Conservation (phyloP, 2,329 filamentous ascomycete genomes). For the Colletotrichum truncatum region DNA sequence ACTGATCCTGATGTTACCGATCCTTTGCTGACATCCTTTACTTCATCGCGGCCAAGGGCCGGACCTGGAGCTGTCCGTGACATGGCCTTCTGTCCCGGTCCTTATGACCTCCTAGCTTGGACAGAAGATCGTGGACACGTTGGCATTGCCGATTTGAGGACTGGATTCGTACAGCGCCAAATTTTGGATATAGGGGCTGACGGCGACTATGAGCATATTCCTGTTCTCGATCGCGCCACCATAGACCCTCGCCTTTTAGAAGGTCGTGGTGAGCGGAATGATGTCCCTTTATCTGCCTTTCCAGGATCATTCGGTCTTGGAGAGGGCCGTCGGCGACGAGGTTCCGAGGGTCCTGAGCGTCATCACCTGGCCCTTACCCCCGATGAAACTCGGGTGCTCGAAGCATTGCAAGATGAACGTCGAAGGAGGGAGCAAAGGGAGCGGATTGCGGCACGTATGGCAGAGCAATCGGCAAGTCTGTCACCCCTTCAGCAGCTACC, state of each 20-base stretch:
- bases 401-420: conserved; percentile 64
- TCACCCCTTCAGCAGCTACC: neutral
- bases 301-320: conserved; percentile 45
- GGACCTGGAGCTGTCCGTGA: conserved; percentile 83
- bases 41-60: conserved; percentile 77
- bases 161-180: conserved; percentile 73
- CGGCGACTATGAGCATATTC: conserved; percentile 64
- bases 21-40: conserved; percentile 78
- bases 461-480: conserved; percentile 23
- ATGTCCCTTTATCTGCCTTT: conserved; percentile 39
- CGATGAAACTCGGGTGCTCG: conserved; percentile 65
- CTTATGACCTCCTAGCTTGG: conserved; percentile 92
- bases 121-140: conserved; percentile 85
- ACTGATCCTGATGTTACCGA: conserved; percentile 54
- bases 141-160: conserved; percentile 77
- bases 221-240: conserved; percentile 63
- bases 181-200: conserved; percentile 71
- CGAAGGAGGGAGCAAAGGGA: conserved; percentile 54
- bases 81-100: conserved; percentile 91
- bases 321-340: conserved; percentile 26
- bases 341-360: conserved; percentile 17
- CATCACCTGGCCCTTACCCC: conserved; percentile 56
- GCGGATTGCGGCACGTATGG: conserved; percentile 25
- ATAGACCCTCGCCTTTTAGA: conserved; percentile 64
- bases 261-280: conserved; percentile 53